phyloP scores from a whole-genome alignment of 2,329 filamentous ascomycete species.

The Colletotrichum shisoi region DNA sequence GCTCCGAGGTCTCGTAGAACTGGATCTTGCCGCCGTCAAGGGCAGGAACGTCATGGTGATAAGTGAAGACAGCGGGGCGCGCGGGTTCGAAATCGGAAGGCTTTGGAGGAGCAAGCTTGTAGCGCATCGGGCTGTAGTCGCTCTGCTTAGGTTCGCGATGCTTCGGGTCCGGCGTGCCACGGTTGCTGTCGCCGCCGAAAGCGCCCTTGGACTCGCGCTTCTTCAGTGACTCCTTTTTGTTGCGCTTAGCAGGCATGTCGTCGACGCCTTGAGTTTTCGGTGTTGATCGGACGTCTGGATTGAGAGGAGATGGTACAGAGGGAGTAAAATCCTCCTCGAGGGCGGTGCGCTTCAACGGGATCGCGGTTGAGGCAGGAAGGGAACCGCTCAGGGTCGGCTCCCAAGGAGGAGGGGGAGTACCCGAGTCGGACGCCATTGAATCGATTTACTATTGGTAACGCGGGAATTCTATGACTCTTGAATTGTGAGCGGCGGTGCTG shows the following conservation, averaged over 20 bases:
- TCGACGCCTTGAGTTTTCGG: conserved; percentile 47
- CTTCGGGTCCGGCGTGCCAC: conserved; percentile 67
- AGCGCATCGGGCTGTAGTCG: conserved; percentile 64
- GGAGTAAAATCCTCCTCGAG: conserved; percentile 76
- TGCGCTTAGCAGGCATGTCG: conserved; percentile 52
- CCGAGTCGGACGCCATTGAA: conserved; percentile 50
- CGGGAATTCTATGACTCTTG: conserved; percentile 28
- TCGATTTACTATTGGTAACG: neutral
- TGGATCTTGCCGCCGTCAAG: conserved; percentile 61
- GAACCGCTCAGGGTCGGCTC: conserved; percentile 53
- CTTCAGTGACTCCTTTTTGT: conserved; percentile 73
- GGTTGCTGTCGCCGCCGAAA: conserved; percentile 56
- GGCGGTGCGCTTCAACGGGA: conserved; percentile 68
- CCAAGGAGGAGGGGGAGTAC: conserved; percentile 53
- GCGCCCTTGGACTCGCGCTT: conserved; percentile 70
- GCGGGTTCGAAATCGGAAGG: conserved; percentile 68
- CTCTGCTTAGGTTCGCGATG: conserved; percentile 48
- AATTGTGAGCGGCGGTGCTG: neutral
- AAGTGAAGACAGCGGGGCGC: conserved; percentile 64
- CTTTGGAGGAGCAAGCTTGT: conserved; percentile 71
- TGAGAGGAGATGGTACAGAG: conserved; percentile 76
- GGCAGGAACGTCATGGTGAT: conserved; percentile 61
- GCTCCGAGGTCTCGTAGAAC: conserved; percentile 70
- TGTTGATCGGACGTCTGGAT: conserved; percentile 65
- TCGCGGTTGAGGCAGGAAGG: conserved; percentile 53